A percentile compares a stretch with the other conserved stretches of the same genome.
phyloP scores from a whole-genome alignment of 2,329 filamentous ascomycete species.

The Xylariomycetidae sp. region DNA sequence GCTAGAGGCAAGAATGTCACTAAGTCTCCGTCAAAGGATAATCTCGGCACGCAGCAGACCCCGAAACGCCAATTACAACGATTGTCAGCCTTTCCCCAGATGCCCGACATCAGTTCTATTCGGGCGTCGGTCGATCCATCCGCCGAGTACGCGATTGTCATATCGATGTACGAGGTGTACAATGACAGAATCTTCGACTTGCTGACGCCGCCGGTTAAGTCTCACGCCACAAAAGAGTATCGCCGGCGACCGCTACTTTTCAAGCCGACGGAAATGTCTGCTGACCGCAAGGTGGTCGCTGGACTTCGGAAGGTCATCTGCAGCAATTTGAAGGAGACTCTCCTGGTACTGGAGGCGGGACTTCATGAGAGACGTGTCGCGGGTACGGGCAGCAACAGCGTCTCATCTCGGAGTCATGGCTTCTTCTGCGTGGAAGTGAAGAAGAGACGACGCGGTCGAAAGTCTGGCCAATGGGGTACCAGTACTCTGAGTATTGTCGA shows the following conservation, averaged over 20 bases:
- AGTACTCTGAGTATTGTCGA: constrained; percentile 85
- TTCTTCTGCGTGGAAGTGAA: constrained; percentile 96
- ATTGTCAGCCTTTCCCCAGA: constrained; percentile 64
- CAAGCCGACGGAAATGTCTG: constrained; percentile 82
- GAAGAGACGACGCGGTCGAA: constrained; percentile 54
- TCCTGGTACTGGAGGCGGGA: constrained; percentile 85
- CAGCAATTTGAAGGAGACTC: constrained; percentile 70
- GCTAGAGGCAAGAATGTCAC: constrained; percentile 38
- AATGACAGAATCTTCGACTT: constrained; percentile 97
- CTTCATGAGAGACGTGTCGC: constrained; percentile 81
- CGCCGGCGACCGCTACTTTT: constrained; percentile 80
- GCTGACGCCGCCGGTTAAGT: constrained; percentile 58
- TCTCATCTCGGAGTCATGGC: constrained; percentile 86
- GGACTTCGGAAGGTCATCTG: constrained; percentile 89
- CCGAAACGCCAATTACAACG: constrained; percentile 60
- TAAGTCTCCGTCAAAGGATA: constrained; percentile 45
- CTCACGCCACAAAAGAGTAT: constrained; percentile 59
- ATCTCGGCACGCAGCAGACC: constrained; percentile 46
- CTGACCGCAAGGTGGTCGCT: constrained; percentile 90
- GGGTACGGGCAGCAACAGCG: constrained; percentile 88
- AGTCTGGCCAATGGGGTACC: constrained; percentile 61
- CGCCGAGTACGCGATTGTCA: constrained; percentile 77
- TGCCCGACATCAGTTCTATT: constrained; percentile 68
- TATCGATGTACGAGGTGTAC: constrained; percentile 99
- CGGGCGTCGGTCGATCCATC: constrained; percentile 59